Evolutionary conservation across 129 eudicot species (phyloP).

Genomic region (Centella asiatica): DNA sequence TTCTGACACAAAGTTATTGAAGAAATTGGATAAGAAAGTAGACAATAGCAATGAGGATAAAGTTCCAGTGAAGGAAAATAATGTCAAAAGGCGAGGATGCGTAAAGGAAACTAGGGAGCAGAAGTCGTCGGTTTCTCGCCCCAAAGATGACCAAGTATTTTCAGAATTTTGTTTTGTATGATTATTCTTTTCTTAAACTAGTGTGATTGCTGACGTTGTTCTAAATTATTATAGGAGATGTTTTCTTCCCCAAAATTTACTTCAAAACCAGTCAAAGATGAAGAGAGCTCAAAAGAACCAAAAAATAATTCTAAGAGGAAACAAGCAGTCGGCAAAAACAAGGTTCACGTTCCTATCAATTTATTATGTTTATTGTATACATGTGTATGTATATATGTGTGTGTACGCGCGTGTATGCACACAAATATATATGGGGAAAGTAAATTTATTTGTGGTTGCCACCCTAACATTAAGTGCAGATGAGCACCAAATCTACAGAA

Average conservation of each 20-base stretch:
- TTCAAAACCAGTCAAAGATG: constrained; percentile 46
- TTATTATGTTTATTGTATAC: not conserved
- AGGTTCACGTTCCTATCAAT: constrained; percentile 18
- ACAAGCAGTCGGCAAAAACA: constrained; percentile 35
- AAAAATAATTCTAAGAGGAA: constrained; percentile 52
- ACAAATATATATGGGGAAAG: too few species aligned
- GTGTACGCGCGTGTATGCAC: too few species aligned
- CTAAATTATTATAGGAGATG: constrained; percentile 37
- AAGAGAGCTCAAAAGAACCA: constrained; percentile 32
- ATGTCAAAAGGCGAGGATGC: constrained; percentile 37
- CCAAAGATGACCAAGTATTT: constrained; percentile 19
- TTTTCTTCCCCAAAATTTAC: constrained; percentile 47
- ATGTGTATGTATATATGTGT: not conserved
- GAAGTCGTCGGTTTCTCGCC: not conserved
- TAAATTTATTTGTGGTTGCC: too few species aligned
- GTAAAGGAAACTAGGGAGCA: constrained; percentile 29
- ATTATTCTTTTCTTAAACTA: not conserved
- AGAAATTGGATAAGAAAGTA: constrained; percentile 31
- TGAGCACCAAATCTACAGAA: too few species aligned
- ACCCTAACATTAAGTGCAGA: too few species aligned
- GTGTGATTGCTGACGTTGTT: not conserved
- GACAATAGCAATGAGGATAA: constrained; percentile 28
- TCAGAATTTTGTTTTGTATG: not conserved
- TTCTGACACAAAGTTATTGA: constrained; percentile 28
- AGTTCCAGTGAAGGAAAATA: constrained; percentile 33